These are phyloP conservation scores for Meyerozyma sp. DNA, from an alignment of 1,139 yeast genomes.

Conservation along the genomic window DNA sequence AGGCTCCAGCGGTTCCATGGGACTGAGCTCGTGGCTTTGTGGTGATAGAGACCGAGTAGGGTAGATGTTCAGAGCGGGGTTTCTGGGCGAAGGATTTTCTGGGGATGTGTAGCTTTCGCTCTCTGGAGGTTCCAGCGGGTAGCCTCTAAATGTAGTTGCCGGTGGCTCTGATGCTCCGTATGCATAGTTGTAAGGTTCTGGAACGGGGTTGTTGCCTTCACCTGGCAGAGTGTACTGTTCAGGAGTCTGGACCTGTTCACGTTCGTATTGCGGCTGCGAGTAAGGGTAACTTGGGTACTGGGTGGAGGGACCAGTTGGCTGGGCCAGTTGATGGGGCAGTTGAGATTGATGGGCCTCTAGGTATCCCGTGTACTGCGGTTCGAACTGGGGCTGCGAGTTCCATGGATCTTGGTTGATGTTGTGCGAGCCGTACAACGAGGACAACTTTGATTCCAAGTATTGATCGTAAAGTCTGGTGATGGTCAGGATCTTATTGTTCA, in stretches of 20 bases:
- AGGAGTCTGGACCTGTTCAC: not conserved
- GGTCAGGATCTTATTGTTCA: conserved; percentile 79
- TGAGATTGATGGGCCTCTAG: not conserved
- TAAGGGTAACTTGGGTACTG: not conserved
- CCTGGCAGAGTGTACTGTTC: not conserved
- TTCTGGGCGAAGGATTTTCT: not conserved
- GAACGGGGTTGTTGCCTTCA: not conserved
- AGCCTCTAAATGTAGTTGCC: not conserved
- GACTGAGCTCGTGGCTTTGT: not conserved
- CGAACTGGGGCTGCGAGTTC: not conserved
- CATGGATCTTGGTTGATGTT: conserved; percentile 9
- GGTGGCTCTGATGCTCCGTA: not conserved
- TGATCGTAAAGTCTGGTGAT: conserved; percentile 76
- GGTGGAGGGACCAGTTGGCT: not conserved
- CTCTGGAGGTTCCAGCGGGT: not conserved
- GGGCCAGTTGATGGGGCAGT: not conserved
- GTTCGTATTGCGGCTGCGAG: not conserved
- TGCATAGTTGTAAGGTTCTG: not conserved
- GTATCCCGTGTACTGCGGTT: not conserved
- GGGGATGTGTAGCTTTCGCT: not conserved
- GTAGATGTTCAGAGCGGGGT: not conserved
- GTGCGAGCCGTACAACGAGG: conserved; percentile 40
- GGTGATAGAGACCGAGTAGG: not conserved
- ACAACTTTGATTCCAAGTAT: conserved; percentile 63
- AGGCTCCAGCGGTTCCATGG: conserved; percentile 1